phyloP scores from a whole-genome alignment of 2,329 filamentous ascomycete genomes.

The Phaeosphaeria sp. region DNA sequence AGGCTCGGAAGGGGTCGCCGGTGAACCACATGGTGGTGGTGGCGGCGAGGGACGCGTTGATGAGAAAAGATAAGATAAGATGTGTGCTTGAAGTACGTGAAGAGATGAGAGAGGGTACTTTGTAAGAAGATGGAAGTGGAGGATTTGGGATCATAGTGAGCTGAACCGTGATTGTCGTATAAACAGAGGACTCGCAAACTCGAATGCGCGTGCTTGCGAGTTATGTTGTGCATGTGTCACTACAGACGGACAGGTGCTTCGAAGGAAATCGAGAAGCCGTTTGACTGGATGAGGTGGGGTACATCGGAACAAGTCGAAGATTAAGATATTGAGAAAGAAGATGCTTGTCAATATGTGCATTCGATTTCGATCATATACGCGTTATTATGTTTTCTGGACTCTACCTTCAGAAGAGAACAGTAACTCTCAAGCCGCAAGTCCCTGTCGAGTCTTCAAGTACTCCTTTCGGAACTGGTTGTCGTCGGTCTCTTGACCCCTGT shows the following conservation, averaged over 20 bases:
- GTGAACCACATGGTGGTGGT: neutral
- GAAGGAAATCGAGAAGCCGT: neutral
- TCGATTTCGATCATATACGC: neutral
- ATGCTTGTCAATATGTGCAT: neutral
- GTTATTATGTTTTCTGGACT: neutral
- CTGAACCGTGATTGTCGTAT: slow-evolving; percentile 4
- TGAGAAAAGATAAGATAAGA: neutral
- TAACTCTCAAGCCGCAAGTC: slow-evolving; percentile 13
- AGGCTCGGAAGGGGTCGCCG: slow-evolving; percentile 5
- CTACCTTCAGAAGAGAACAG: neutral
- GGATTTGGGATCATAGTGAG: neutral
- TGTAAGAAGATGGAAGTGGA: neutral
- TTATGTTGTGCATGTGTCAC: slow-evolving; percentile 1
- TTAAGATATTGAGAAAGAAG: neutral
- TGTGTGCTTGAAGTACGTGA: neutral
- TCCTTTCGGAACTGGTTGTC: slow-evolving; percentile 77
- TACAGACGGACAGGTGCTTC: slow-evolving; percentile 2
- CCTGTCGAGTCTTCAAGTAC: slow-evolving; percentile 64
- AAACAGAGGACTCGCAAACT: slow-evolving; percentile 11
- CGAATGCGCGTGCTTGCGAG: slow-evolving; percentile 4
- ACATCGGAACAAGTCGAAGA: neutral
- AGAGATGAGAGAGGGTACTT: neutral
- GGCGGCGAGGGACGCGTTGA: neutral
- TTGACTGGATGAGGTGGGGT: neutral
- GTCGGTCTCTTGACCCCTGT: slow-evolving; percentile 79